Base-by-base conservation (phyloP, 129 eudicot genomes). In the Kitagawia praeruptora region DNA sequence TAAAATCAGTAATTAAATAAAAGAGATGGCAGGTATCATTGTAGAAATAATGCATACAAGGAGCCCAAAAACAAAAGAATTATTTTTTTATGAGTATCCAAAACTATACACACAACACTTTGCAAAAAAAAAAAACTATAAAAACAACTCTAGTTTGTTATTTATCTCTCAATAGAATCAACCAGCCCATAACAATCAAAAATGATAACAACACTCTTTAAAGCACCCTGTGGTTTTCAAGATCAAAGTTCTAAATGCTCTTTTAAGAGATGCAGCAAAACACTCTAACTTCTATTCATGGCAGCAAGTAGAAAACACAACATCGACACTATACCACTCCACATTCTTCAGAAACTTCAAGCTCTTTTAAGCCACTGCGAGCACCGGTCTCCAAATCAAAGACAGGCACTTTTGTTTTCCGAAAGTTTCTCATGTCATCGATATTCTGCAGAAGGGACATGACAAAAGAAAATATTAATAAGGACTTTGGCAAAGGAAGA, bases 331-430 rank as follows among this genome's bases (percentile, higher is more conserved):
- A 54, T 87, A 95, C 97, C 91, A 95, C 97, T 81, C 93, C 96
- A 81, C 97, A 95, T 78, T 95, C 96, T 83, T 95, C 99, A 80
- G 96, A 89, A 80, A 95, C 96, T 89, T 92, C 90, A 58, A 95
- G 88, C 79, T 92, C 93, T 88, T 89, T 92, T 81, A 86, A 88
- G 85, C 97, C 97, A 83, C 94, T 89, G 53, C 97, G 90, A 76
- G 89, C 84, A 70, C 97, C 96, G 58, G 88, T 92, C 85, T 95
- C 99, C 83, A 95, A 80, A 78, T 95, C 96, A 75, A 92, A 95
- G 61, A 92, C 83, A 14, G 99, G 99, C 56, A 92, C 89, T 83
- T 92, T 87, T 46, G 97, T 89, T 88, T 89, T 90, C 41, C 90
- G 85, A 38, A 85, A 81, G 74, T 86, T 87, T 85, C 93, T 90